These are phyloP conservation scores for Candida ulmi DNA, from an alignment of 805 yeast genomes.

Conservation along the genomic window DNA sequence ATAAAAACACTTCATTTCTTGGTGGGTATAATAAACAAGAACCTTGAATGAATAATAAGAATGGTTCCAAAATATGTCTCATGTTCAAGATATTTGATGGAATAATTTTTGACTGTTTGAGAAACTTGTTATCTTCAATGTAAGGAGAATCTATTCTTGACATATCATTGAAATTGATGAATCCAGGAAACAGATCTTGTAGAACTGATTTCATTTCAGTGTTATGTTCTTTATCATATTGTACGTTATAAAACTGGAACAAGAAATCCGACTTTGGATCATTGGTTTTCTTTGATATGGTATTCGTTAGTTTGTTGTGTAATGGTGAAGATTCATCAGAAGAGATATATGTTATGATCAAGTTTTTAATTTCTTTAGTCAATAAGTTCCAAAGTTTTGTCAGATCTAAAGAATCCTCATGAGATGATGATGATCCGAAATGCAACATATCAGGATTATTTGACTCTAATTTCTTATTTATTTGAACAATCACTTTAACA, in stretches of 20 bases:
- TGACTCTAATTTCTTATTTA: conserved; percentile 32
- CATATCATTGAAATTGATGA: conserved; percentile 32
- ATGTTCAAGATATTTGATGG: conserved; percentile 73
- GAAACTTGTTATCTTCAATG: conserved; percentile 53
- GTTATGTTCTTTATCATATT: conserved; percentile 29
- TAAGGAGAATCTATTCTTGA: conserved; percentile 38
- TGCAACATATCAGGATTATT: conserved; percentile 10
- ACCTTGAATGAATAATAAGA: conserved; percentile 62
- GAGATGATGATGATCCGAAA: background rate
- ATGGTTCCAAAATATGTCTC: conserved; percentile 70
- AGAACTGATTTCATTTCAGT: conserved; percentile 39
- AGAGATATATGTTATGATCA: conserved; percentile 19
- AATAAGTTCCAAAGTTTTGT: conserved; percentile 14
- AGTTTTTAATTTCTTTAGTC: conserved; percentile 12
- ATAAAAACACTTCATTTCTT: conserved; percentile 26
- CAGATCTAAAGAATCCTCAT: conserved; percentile 2
- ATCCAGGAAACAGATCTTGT: conserved; percentile 69
- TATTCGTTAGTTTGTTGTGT: conserved; percentile 6
- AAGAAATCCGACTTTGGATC: conserved; percentile 19
- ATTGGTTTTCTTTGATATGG: conserved; percentile 26
- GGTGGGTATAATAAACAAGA: conserved; percentile 37
- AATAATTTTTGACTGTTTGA: conserved; percentile 59
- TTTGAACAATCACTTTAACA: conserved; percentile 60
- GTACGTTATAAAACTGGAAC: conserved; percentile 33
- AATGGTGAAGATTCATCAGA: conserved; percentile 6